These are phyloP conservation scores for Glarea lozoyensis DNA, from an alignment of 495 filamentous ascomycete genomes.

Conservation along the genomic window DNA sequence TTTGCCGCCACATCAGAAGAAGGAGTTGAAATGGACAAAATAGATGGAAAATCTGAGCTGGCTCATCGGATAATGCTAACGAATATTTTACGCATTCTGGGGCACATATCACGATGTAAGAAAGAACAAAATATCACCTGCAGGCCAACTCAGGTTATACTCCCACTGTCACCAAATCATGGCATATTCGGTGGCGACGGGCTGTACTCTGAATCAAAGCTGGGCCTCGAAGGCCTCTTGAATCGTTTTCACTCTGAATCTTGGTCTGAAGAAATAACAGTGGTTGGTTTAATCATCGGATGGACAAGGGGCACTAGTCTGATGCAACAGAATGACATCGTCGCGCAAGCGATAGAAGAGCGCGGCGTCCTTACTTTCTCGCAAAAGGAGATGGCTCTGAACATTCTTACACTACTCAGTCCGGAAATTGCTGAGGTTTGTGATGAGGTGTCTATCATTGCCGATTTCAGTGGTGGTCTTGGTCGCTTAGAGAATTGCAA, in stretches of 20 bases:
- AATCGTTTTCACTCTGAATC: constrained; percentile 94
- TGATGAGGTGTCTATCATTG: constrained; percentile 85
- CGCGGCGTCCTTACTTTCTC: constrained; percentile 95
- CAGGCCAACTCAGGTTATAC: constrained; percentile 86
- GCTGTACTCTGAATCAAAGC: constrained; percentile 94
- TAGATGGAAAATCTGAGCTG: constrained; percentile 94
- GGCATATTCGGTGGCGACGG: constrained; percentile 96
- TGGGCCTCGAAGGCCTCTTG: constrained; percentile 90
- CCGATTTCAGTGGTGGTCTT: constrained; percentile 90
- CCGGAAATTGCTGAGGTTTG: constrained; percentile 84
- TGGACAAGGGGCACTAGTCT: constrained; percentile 97
- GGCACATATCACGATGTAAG: constrained; percentile 82
- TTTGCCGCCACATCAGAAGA: constrained; percentile 96
- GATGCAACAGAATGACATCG: constrained; percentile 94
- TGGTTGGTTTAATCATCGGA: constrained; percentile 94
- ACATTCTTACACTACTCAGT: constrained; percentile 88
- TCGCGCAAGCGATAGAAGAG: constrained; percentile 88
- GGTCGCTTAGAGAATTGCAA: constrained; percentile 95
- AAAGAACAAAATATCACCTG: constrained; percentile 73
- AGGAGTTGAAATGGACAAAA: constrained; percentile 88
- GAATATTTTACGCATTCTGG: constrained; percentile 82
- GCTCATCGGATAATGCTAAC: constrained; percentile 98
- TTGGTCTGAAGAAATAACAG: constrained; percentile 92
- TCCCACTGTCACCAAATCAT: constrained; percentile 94
- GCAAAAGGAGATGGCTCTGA: constrained; percentile 98